Evolutionary conservation across 345 rosid genomes (phyloP), one percentile per base, ranked within the genome.

Genomic region (Psidium guajava): DNA sequence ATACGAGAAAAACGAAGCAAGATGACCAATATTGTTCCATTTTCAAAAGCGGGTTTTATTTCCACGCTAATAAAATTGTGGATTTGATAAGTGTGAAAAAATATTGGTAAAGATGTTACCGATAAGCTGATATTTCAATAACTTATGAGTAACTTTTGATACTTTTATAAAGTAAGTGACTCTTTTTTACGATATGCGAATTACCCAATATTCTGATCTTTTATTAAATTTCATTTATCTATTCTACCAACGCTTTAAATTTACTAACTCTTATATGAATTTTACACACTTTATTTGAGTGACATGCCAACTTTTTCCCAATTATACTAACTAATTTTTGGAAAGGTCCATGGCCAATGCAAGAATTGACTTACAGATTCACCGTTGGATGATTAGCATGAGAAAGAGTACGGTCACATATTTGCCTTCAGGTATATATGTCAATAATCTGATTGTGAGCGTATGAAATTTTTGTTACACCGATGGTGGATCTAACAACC

Each of bases 101-200:
- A 61, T n/a, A 58, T 61, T 61, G 40, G 21, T 28, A 61, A 61
- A 14, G 21, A 58, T n/a, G 49, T 47, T 47, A 47, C 8, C 14
- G 7, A 16, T 9, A 1, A 28, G 0, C 10, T 61, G 10, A 61
- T 13, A 6, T 15, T 11, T 5, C 0, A 0, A 16, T 61, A 7
- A 28, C 22, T 61, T 61, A 28, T 28, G 6, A 27, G 11, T 15
- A 61, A 27, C 74, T 28, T 61, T 21, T 3, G 21, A 28, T 28
- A 15, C 21, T 61, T 61, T 61, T 15, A 15, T 61, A 21, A 61
- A 61, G 42, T 61, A 7, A 28, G 16, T 11, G 1, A 61, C 42
- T 28, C 21, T 14, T 15, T 13, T 28, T 14, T 7, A 61, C 2
- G 1, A 2, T 61, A 27, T 28, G 21, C 1, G n/a, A 13, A 57